Percentiles rank a stretch among this genome's conserved stretches.
phyloP scores from a whole-genome alignment of 1,284 basidiomycete genomes.

The Schizopora paradoxa region DNA sequence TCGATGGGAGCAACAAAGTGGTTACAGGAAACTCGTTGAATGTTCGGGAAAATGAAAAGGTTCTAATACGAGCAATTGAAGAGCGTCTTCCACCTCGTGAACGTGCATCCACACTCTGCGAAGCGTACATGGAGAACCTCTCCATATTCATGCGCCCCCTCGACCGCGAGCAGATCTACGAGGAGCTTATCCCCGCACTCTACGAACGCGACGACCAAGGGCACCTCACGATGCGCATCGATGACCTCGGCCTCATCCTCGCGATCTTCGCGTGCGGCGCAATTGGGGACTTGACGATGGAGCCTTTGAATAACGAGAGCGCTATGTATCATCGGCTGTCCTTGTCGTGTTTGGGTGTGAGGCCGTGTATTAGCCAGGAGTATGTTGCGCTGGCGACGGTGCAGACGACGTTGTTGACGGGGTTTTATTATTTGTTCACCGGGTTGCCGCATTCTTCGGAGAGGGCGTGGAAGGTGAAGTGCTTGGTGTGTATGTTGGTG shows the following conservation, averaged over 20 bases:
- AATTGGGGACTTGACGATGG: conserved; percentile 17
- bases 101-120: conserved; percentile 8
- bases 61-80: no score
- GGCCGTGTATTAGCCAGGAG: conserved; percentile 31
- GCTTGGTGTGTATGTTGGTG: conserved; percentile 21
- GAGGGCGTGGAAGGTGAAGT: conserved; percentile 24
- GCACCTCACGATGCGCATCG: not conserved
- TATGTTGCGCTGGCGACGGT: conserved; percentile 32
- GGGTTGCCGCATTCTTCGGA: conserved; percentile 22
- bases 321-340: conserved; percentile 24
- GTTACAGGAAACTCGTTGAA: no score
- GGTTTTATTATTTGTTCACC: conserved; percentile 22
- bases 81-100: conserved; percentile 6
- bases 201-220: conserved; percentile 3
- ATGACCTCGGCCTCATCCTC: conserved; percentile 21
- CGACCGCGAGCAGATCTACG: conserved; percentile 7
- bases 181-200: conserved; percentile 7
- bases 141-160: conserved; percentile 4
- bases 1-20: no score
- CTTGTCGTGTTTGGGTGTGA: conserved; percentile 31
- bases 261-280: conserved; percentile 21
- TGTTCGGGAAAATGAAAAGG: no score
- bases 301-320: conserved; percentile 19
- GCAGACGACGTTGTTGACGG: conserved; percentile 25
- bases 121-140: conserved; percentile 1